Base-by-base conservation (phyloP, 768 basidiomycete genomes). In the Xerocomus spinulosus region DNA sequence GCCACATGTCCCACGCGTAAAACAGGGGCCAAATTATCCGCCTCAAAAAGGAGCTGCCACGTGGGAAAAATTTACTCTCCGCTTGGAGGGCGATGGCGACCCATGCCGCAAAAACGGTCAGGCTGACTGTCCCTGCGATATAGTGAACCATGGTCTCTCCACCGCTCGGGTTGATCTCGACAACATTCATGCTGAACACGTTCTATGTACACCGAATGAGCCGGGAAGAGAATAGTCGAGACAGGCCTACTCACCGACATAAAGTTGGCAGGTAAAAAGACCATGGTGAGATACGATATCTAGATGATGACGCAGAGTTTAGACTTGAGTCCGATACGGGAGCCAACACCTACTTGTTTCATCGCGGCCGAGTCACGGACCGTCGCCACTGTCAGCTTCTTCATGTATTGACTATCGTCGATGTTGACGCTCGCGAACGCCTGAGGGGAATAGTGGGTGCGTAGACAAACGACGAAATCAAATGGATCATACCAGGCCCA, bases 371-470 rank as follows among this genome's bases (percentile, higher is more conserved):
- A 76, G 50, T 73, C 74, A 25, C 64, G 61, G 12, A 74, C 61
- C 4, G 75, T 64, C 3, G 73, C 71, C 43, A 69, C 47, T 2
- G 81, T 81, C 63, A 83, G 70, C 21, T 70, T 49, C 43, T 74
- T 64, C 77, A 79, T 81, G 15, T 70, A 68, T 46, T 52, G 70
- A 59, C 76, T 80, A 50, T 83, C 82, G 1, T 66, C 66, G 41
- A 82, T 78, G 51, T 80, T 82, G 21, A 82, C 78, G 35, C 66
- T 76, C 37, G 77, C 77, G 55, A 83, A 83, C 9, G 78, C 80
- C 81, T 82, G 4, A 25, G 29, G 21, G 23, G 33, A 0, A 14
- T 15, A 5, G 30, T 52, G 41, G 17, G n/a, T n/a, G n/a, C n/a
- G n/a, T 28, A 15, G 9, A 17, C 13, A 34, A 37, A 35, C 14